Evolutionary conservation across 192 early-diverging fungal species (phyloP).

Genomic region (Helicostylum pulchrum): DNA sequence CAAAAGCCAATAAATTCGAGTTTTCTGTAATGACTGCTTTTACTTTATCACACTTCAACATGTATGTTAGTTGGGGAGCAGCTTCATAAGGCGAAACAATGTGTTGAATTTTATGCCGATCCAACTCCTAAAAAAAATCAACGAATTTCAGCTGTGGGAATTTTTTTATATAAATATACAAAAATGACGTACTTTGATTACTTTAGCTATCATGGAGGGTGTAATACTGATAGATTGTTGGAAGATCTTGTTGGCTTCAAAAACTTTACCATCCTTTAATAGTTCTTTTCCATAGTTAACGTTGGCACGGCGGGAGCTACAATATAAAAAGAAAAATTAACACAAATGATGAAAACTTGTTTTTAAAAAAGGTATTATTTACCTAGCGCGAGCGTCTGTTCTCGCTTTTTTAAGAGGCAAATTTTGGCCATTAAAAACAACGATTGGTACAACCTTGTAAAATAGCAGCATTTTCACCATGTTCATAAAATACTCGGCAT

Average conservation of each 20-base stretch:
- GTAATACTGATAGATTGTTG: background rate
- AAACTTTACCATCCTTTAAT: background rate
- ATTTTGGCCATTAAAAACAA: slow-evolving; percentile 96
- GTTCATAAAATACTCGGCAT: slow-evolving; percentile 72
- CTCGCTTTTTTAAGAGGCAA: slow-evolving; percentile 85
- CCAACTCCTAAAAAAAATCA: slow-evolving; percentile 45
- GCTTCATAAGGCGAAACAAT: slow-evolving; percentile 97
- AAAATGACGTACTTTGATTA: slow-evolving; percentile 34
- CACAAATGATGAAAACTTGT: background rate
- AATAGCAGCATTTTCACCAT: slow-evolving; percentile 71
- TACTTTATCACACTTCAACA: slow-evolving; percentile 67
- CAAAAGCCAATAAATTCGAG: slow-evolving; percentile 93
- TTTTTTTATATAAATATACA: slow-evolving; percentile 26
- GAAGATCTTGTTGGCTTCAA: background rate
- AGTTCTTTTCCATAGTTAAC: background rate
- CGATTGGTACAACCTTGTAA: slow-evolving; percentile 67
- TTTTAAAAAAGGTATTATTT: background rate
- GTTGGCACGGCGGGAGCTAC: background rate
- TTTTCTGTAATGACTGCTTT: slow-evolving; percentile 90
- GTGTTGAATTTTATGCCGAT: slow-evolving; percentile 61
- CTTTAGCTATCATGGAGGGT: slow-evolving; percentile 1
- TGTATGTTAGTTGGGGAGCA: slow-evolving; percentile 89
- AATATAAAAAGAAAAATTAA: slow-evolving; percentile 3
- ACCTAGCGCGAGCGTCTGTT: slow-evolving; percentile 61
- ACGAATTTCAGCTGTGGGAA: background rate